These are phyloP conservation scores for Aspergillus proliferans DNA, from an alignment of 2,329 filamentous ascomycete species.

Conservation along the genomic window DNA sequence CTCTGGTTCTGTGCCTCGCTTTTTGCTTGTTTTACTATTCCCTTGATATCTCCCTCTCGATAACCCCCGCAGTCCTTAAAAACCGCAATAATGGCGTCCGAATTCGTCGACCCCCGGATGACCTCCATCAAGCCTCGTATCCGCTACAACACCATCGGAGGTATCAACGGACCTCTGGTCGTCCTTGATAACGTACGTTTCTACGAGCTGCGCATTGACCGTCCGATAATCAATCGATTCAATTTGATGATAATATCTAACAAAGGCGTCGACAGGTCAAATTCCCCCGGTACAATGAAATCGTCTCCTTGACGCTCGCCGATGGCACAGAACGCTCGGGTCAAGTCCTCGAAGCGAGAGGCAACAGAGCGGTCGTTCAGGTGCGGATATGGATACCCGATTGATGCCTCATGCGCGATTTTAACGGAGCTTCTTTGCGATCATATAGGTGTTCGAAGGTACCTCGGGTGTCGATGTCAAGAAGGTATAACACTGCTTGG, in stretches of 20 bases:
- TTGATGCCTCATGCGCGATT: conserved; percentile 6
- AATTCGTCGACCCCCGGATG: conserved; percentile 42
- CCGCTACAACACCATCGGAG: conserved; percentile 96
- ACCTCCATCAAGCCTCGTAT: conserved; percentile 61
- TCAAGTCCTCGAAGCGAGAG: conserved; percentile 95
- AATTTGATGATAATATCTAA: no score
- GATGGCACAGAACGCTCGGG: conserved; percentile 92
- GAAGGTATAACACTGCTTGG: conserved; percentile 57
- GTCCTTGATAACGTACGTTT: conserved; percentile 85
- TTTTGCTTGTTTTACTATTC: conserved; percentile 6
- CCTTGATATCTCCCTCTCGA: conserved; percentile 11
- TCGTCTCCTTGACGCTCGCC: conserved; percentile 88
- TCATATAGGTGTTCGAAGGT: conserved; percentile 81
- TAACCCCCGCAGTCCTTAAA: conserved; percentile 2
- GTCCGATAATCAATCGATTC: no score
- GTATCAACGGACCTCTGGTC: conserved; percentile 95
- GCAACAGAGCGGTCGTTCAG: conserved; percentile 91
- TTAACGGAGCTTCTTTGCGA: conserved; percentile 15
- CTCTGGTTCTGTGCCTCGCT: conserved; percentile 2
- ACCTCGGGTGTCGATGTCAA: conserved; percentile 97
- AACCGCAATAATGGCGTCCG: conserved; percentile 31
- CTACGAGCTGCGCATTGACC: background rate
- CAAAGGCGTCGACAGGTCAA: conserved; percentile 62
- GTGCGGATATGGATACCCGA: conserved; percentile 44
- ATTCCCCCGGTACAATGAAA: conserved; percentile 96